Base-by-base conservation (phyloP, 176 grass and related monocot genomes). In the Oryza brachyantha region DNA sequence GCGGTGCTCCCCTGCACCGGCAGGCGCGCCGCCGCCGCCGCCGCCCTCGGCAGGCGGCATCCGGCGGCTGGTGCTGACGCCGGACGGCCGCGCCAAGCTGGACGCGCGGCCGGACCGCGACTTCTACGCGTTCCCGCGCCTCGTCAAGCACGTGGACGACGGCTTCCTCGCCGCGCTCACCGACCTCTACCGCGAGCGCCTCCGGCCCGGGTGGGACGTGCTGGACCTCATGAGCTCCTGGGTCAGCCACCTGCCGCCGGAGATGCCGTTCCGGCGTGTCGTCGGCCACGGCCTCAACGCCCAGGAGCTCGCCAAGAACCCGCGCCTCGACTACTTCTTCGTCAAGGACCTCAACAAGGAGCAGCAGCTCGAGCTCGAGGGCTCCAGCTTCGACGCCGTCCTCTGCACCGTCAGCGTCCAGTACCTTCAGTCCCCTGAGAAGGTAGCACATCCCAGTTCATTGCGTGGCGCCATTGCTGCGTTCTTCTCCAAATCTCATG, bases 161-260 rank as follows among this genome's bases (percentile, higher is more conserved):
- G 83, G 66, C 79, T 97, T 97, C 91, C 77, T 93, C 78, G 82
- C 82, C 9, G 29, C 94, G 57, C 89, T 97, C 27, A 90, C 91
- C 3, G 94, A 61, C 40, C 72, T 97, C 13, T 97, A 92, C 84
- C 79, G 89, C 36, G 91, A 97, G 48, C 78, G 79, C 1, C 46
- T 97, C 62, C 48, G 13, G 3, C 41, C 82, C 29, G 89, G 86
- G 3, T 88, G 63, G 68, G 89, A 90, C 72, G 72, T 97, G 85
- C 81, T 97, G 12, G 91, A 97, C 84, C 84, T 97, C 66, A 97
- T 94, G 94, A 97, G 94, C 82, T 97, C 94, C 43, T 97, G 94
- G 94, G 91, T 97, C 12, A 97, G 94, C 77, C 94, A 97, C 84
- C 85, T 97, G 62, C 94, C 91, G 34, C 75, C 78, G 19, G 94